Conservation (phyloP, 2,329 filamentous ascomycete genomes). For the Colletotrichum lentis region DNA sequence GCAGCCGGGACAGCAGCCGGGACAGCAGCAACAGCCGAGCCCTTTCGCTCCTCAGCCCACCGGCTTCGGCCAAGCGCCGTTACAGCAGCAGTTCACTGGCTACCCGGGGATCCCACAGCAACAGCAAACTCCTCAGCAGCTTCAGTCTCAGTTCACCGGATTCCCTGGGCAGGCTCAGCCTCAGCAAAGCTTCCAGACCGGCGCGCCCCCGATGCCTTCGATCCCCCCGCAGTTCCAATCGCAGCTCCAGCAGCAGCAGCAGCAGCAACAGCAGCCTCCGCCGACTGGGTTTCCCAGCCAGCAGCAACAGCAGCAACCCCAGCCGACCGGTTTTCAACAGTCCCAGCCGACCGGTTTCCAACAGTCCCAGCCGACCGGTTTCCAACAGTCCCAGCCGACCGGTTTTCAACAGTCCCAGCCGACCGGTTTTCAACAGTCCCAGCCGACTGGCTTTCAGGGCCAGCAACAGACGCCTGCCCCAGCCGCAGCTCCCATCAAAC, state of each 20-base stretch:
- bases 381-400: slow-evolving; percentile 52
- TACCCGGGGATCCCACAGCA: slow-evolving; percentile 61
- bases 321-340: slow-evolving; percentile 56
- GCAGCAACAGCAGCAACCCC: slow-evolving; percentile 52
- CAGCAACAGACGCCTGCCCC: slow-evolving; percentile 62
- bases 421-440: slow-evolving; percentile 56
- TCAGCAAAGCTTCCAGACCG: slow-evolving; percentile 69
- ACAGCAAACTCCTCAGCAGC: slow-evolving; percentile 68
- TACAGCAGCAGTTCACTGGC: slow-evolving; percentile 69
- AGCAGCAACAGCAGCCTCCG: slow-evolving; percentile 58
- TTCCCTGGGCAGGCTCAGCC: slow-evolving; percentile 53
- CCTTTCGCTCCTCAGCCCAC: slow-evolving; percentile 68
- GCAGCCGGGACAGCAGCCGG: slow-evolving; percentile 53
- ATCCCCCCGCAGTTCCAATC: slow-evolving; percentile 68
- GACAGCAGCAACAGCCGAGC: slow-evolving; percentile 59
- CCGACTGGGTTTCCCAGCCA: slow-evolving; percentile 56
- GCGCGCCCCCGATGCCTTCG: slow-evolving; percentile 66
- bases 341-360: no score
- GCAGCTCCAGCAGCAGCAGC: slow-evolving; percentile 64
- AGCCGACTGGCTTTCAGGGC: slow-evolving; percentile 56
- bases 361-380: slow-evolving; percentile 54
- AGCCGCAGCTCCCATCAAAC: slow-evolving; percentile 65
- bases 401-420: slow-evolving; percentile 56
- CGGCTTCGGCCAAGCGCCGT: slow-evolving; percentile 64
- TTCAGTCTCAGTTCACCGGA: slow-evolving; percentile 59